Percentiles rank a stretch among this genome's conserved stretches.
phyloP scores from a whole-genome alignment of 139 green algal genomes.

The Microglena sp. region DNA sequence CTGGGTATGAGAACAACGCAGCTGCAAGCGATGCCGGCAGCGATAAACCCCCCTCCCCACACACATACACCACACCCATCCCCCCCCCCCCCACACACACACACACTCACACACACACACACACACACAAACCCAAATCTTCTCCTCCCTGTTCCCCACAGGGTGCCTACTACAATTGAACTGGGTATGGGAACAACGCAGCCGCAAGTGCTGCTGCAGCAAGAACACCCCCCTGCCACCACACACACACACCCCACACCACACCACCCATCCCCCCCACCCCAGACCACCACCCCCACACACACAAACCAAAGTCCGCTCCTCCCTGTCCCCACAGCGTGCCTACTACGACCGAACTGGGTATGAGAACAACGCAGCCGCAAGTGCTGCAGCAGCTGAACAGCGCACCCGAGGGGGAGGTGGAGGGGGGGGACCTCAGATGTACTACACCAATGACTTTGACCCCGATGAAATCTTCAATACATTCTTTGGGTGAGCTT shows the following conservation, averaged over 20 bases:
- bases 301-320: too few relatives aligned
- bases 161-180: slow-evolving; percentile 40
- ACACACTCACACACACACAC: neutral
- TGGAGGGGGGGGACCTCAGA: neutral
- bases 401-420: neutral
- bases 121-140: neutral
- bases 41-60: neutral
- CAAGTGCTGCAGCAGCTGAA: slow-evolving; percentile 14
- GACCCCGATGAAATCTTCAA: slow-evolving; percentile 65
- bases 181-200: slow-evolving; percentile 20
- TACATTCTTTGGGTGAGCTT: slow-evolving; percentile 55
- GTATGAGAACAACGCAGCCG: slow-evolving; percentile 24
- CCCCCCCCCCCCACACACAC: too few relatives aligned
- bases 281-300: too few relatives aligned
- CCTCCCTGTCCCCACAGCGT: slow-evolving; percentile 7
- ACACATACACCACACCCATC: neutral
- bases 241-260: neutral
- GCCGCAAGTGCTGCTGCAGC: neutral
- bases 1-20: slow-evolving; percentile 20
- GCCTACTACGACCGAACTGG: slow-evolving; percentile 44
- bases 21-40: neutral
- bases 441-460: slow-evolving; percentile 36
- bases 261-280: too few relatives aligned
- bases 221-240: neutral
- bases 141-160: neutral